Evolutionary conservation across 176 grass and related monocot species (phyloP), one percentile per base, ranked within the genome.

Genomic region (Juncus inflexus): DNA sequence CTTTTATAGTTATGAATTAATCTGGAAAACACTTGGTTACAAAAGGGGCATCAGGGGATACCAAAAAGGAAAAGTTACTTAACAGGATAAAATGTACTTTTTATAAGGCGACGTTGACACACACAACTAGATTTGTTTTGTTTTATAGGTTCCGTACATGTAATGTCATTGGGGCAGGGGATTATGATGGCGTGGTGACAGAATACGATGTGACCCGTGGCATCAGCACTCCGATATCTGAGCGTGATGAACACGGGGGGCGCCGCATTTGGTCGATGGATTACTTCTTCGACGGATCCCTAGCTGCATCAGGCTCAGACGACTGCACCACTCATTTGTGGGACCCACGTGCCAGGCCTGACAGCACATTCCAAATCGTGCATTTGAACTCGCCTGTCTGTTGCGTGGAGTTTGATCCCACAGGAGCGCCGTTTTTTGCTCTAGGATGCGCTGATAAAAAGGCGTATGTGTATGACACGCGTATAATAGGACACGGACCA

Each of bases 111-210:
- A 47, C 9, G 43, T 47, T 47, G 43, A 47, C 43, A 47, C 4
- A 6, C 43, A 47, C 1, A 47, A 2, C 9, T 9, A 13, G 50
- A 37, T 49, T 45, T 37, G 9, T 55, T 38, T 35, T 37, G 9
- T 59, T 3, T 59, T 71, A 15, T 71, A 71, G 68, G 53, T 71
- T 71, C 40, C 52, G 14, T 37, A 12, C 28, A 3, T 14, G 58
- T 7, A 0, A 61, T 43, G 12, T 61, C 62, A 83, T 97, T n/a
- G 87, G 79, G 0, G 82, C 82, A 36, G 94, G 85, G 14, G 94
- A 97, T 79, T 97, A 97, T 67, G 94, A 97, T 73, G 94, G 94
- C 9, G 94, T 97, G 5, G 94, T 97, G 14, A 86, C 85, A 39
- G 94, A 97, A 77, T 97, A 97, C 74, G 85, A 91, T 64, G 80